Conservation (phyloP, 23 red algal genomes). For the Cyanidiococcus yangmingshanensis region DNA sequence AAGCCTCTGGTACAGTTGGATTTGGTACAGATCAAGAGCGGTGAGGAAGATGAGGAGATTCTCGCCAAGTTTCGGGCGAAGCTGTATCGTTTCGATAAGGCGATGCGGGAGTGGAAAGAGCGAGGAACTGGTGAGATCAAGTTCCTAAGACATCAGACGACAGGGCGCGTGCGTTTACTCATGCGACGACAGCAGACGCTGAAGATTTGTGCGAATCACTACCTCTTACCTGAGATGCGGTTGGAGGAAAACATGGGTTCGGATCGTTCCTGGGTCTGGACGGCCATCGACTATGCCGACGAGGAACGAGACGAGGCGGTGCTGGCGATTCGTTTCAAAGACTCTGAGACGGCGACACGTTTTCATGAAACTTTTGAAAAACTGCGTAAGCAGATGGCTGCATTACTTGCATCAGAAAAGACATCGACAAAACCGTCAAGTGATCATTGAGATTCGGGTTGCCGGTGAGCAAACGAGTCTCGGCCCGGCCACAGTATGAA, state of each 20-base stretch:
- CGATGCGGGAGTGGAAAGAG: conserved; percentile 82
- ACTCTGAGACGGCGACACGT: conserved; percentile 56
- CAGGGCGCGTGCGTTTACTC: conserved; percentile 67
- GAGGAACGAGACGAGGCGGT: conserved; percentile 68
- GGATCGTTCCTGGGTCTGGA: conserved; percentile 95
- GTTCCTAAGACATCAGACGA: conserved; percentile 65
- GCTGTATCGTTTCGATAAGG: conserved; percentile 82
- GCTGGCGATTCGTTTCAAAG: conserved; percentile 80
- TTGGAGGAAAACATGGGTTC: conserved; percentile 91
- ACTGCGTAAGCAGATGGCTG: not conserved
- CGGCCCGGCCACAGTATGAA: not conserved
- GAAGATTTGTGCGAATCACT: conserved; percentile 96
- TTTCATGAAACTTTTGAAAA: conserved; percentile 39
- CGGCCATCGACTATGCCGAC: conserved; percentile 93
- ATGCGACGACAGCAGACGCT: conserved; percentile 98
- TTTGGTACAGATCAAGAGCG: conserved; percentile 28
- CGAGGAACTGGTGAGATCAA: conserved; percentile 82
- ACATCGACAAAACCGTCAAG: not conserved
- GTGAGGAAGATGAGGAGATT: conserved; percentile 39
- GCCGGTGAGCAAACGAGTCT: too few relatives aligned
- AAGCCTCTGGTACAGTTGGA: conserved; percentile 43
- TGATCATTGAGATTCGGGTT: too few relatives aligned
- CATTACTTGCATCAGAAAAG: not conserved
- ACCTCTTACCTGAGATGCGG: conserved; percentile 52
- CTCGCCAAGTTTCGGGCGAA: conserved; percentile 65